Evolutionary conservation across 2,329 filamentous ascomycete species (phyloP), one percentile per base, ranked within the genome.

Genomic region (Tolypocladium pustulatum): DNA sequence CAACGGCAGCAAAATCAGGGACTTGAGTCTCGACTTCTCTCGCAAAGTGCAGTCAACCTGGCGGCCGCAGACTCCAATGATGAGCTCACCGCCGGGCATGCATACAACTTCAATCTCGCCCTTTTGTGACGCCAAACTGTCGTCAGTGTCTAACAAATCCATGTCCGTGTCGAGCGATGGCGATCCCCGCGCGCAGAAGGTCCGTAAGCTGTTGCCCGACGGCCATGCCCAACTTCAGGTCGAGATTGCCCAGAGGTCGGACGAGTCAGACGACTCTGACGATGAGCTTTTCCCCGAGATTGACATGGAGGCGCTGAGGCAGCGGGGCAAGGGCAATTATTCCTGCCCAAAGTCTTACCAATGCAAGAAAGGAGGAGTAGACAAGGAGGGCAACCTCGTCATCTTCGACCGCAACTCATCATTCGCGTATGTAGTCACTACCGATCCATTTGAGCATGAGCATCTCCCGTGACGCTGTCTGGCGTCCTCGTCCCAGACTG

Each of bases 341-440:
- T 65, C 65, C 36, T 76, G 74, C 58, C 73, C 73, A 13, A 66
- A 73, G 27, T 69, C 67, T 9, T 55, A 57, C 46, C 66, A 65
- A 37, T 76, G 74, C 56, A 71, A 72, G 58, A 76, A 76, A 61
- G 74, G 74, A 36, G 74, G 74, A 34, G 71, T 75, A 46, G 71
- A 75, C 57, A 72, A 71, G 55, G 66, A 72, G 20, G 74, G 74
- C 12, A 67, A 69, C 9, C 65, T 75, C 17, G 67, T 75, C 38
- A 60, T 71, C 52, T 76, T 76, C 64, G 72, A 74, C 61, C 71
- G 74, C 55, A 75, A 76, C 61, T 76, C 74, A 58, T 73, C 72
- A 58, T 76, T 74, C 65, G 69, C 68, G 71, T 75, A 69, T 59
- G 65, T 65, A 37, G 60, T 58, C 34, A 41, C 37, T 36, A 27